Percentiles rank a stretch among this genome's conserved stretches.
Evolutionary conservation across 1,139 yeast genomes (phyloP).

Genomic region (Suzukiozyma palmioleophila): DNA sequence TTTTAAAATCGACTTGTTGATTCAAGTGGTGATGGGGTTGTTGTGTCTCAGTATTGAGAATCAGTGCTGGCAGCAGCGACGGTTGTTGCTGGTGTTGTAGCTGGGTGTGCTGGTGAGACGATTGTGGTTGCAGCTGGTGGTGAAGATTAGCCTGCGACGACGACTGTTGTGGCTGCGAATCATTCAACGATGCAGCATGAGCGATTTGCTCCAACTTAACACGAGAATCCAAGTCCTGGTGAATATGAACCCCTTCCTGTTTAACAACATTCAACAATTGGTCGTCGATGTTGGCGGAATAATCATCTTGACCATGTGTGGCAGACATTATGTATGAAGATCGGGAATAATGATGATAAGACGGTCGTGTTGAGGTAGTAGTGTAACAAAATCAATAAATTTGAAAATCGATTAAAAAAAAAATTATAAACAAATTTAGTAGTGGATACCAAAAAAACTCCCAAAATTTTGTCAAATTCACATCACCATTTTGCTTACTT

Average conservation of each 20-base stretch:
- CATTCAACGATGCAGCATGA: constrained; percentile 13
- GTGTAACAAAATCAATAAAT: constrained; percentile 17
- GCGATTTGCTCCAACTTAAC: constrained; percentile 33
- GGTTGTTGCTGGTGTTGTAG: constrained; percentile 15
- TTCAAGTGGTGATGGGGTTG: constrained; percentile 14
- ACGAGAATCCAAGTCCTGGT: constrained; percentile 23
- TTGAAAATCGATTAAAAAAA: too few relatives aligned
- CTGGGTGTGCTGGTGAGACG: constrained; percentile 11
- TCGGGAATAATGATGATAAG: not conserved
- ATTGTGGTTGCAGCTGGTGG: constrained; percentile 10
- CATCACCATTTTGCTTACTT: too few relatives aligned
- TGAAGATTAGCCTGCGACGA: not conserved
- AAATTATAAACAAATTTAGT: not conserved
- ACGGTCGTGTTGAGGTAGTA: constrained; percentile 26
- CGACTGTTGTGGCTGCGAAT: not conserved
- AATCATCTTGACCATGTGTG: constrained; percentile 28
- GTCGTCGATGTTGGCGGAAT: constrained; percentile 43
- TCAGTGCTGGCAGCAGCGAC: constrained; percentile 7
- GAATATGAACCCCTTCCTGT: constrained; percentile 26
- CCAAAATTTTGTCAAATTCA: not conserved
- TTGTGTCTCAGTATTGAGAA: constrained; percentile 11
- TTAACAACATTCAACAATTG: constrained; percentile 39
- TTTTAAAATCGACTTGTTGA: constrained; percentile 8
- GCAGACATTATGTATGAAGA: constrained; percentile 16
- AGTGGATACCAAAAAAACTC: constrained; percentile 1